These are phyloP conservation scores for Guillardia theta DNA, from an alignment of 78 protist genomes.

Conservation along the genomic window DNA sequence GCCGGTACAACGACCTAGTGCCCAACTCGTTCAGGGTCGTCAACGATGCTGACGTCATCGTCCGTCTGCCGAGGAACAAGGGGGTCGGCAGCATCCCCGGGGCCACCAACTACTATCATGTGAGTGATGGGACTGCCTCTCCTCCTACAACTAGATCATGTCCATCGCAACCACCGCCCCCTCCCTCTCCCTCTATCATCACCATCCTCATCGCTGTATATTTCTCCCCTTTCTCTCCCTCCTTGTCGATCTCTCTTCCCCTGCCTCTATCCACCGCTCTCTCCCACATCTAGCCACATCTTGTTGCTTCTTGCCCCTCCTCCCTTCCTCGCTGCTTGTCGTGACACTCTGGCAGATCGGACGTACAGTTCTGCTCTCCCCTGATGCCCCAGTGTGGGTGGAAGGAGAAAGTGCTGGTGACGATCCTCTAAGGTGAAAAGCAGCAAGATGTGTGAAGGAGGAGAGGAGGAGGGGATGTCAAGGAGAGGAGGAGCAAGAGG, in stretches of 20 bases:
- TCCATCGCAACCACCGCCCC: no score
- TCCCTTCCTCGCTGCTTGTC: neutral
- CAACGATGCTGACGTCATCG: neutral
- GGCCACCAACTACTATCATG: neutral
- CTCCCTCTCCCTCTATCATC: neutral
- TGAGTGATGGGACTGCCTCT: neutral
- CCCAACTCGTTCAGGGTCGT: neutral
- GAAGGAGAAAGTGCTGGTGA: neutral
- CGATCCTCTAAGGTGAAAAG: neutral
- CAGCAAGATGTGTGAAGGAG: no score
- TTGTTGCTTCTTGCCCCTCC: neutral
- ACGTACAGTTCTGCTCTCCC: neutral
- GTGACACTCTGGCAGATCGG: no score
- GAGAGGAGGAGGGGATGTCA: no score
- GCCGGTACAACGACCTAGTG: neutral
- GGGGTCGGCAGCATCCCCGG: neutral
- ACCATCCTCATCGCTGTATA: neutral
- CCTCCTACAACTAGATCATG: no score
- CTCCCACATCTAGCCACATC: neutral
- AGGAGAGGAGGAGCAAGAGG: no score
- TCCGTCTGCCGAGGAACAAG: neutral
- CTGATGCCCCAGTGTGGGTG: neutral
- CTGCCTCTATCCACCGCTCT: neutral
- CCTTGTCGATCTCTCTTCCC: neutral
- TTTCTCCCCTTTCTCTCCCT: neutral